Evolutionary conservation across 2,329 filamentous ascomycete genomes (phyloP).

Genomic region (Fusarium sp.): DNA sequence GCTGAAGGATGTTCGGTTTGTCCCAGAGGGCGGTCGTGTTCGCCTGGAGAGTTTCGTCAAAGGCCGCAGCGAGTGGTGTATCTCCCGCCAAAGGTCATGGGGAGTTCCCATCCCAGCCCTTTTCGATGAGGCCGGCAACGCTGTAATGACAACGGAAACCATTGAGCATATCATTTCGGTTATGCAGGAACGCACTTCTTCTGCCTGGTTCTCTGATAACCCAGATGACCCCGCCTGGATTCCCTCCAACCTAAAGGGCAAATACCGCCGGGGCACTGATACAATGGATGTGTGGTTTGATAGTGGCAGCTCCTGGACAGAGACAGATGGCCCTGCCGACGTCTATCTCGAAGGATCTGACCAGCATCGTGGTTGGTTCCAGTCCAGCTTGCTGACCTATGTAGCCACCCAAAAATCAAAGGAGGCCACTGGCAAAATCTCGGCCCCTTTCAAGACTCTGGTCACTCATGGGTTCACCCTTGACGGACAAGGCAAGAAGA

Average conservation of each 20-base stretch:
- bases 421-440: slow-evolving; percentile 46
- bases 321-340: slow-evolving; percentile 73
- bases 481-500: slow-evolving; percentile 91
- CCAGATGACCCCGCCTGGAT: slow-evolving; percentile 84
- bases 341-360: slow-evolving; percentile 95
- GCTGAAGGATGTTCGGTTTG: slow-evolving; percentile 79
- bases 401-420: slow-evolving; percentile 72
- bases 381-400: slow-evolving; percentile 91
- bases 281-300: slow-evolving; percentile 99
- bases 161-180: slow-evolving; percentile 87
- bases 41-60: slow-evolving; percentile 88
- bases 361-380: slow-evolving; percentile 98
- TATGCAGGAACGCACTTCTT: slow-evolving; percentile 82
- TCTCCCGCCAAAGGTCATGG: slow-evolving; percentile 95
- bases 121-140: slow-evolving; percentile 79
- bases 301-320: slow-evolving; percentile 92
- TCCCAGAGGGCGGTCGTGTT: slow-evolving; percentile 79
- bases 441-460: slow-evolving; percentile 85
- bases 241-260: slow-evolving; percentile 69
- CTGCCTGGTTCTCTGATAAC: slow-evolving; percentile 93
- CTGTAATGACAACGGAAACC: slow-evolving; percentile 82
- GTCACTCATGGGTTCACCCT: slow-evolving; percentile 96
- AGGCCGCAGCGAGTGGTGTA: slow-evolving; percentile 95
- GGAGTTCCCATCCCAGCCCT: slow-evolving; percentile 95
- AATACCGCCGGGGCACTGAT: slow-evolving; percentile 83